Conservation (phyloP, 2,329 filamentous ascomycete genomes). For the Samsoniella hepiali region DNA sequence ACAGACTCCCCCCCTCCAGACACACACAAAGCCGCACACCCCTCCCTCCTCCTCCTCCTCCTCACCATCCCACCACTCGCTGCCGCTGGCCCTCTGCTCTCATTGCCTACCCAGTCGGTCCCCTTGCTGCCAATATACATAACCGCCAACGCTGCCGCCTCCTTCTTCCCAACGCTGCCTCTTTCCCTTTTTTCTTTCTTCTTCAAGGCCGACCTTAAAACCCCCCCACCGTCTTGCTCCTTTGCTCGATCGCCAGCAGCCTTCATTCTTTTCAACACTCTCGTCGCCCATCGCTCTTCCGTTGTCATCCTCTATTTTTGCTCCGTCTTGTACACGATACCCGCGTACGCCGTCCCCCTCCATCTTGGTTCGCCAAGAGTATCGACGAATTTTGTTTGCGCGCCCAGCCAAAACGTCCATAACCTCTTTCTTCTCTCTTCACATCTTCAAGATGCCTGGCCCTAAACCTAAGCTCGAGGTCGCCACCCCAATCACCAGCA, state of each 20-base stretch:
- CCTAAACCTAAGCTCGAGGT: conserved; percentile 59
- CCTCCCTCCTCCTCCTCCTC: background rate
- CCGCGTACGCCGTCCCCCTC: background rate
- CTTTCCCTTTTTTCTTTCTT: background rate
- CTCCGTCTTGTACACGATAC: conserved; percentile 2
- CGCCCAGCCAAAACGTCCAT: background rate
- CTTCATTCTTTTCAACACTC: conserved; percentile 7
- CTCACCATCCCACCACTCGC: background rate
- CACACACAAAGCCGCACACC: background rate
- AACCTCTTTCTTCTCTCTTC: background rate
- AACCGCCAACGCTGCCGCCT: conserved; percentile 42
- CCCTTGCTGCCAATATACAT: conserved; percentile 28
- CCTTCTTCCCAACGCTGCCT: conserved; percentile 15
- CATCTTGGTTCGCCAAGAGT: background rate
- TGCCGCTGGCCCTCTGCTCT: background rate
- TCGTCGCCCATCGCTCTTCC: background rate
- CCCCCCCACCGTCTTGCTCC: conserved; percentile 1
- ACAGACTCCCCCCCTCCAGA: background rate
- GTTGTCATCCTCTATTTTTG: background rate
- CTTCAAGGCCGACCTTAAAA: conserved; percentile 16
- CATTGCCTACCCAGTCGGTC: background rate
- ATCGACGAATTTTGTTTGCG: background rate
- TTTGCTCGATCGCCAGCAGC: conserved; percentile 3
- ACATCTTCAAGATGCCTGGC: conserved; percentile 44
- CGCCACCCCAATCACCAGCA: conserved; percentile 59